Percentiles rank a stretch among this genome's conserved stretches.
Conservation (phyloP, 73 alveolate genomes). For the Halteria grandinella region DNA sequence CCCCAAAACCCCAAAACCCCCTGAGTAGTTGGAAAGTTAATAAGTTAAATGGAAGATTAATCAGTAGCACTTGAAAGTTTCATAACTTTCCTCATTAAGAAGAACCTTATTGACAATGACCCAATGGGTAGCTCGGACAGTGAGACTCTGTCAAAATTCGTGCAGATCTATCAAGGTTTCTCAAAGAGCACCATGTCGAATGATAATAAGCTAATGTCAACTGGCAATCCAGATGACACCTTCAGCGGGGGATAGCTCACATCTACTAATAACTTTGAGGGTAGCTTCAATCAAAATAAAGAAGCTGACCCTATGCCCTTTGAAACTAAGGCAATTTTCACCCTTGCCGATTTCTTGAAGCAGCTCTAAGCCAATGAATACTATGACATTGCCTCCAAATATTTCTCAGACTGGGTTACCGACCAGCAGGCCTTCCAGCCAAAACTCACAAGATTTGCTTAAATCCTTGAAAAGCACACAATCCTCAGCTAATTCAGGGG, state of each 20-base stretch:
- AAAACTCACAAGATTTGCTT: too few relatives aligned
- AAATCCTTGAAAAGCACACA: too few relatives aligned
- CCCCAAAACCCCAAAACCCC: too few relatives aligned
- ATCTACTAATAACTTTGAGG: too few relatives aligned
- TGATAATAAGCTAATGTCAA: not conserved
- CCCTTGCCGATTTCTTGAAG: conserved; percentile 33
- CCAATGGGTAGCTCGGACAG: too few relatives aligned
- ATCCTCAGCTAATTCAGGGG: not conserved
- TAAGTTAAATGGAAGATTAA: too few relatives aligned
- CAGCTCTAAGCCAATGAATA: conserved; percentile 37
- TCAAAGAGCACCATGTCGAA: not conserved
- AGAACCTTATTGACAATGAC: conserved; percentile 16
- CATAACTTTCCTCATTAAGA: not conserved
- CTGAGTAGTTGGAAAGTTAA: too few relatives aligned
- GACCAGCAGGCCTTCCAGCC: too few relatives aligned
- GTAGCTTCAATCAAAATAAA: too few relatives aligned
- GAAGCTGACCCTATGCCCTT: conserved; percentile 6
- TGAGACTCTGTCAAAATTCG: not conserved
- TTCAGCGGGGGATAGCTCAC: too few relatives aligned
- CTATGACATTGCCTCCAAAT: conserved; percentile 38
- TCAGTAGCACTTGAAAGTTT: too few relatives aligned
- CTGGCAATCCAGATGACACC: not conserved
- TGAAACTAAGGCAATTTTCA: conserved; percentile 33
- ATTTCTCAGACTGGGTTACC: not conserved
- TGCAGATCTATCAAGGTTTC: conserved; percentile 11